phyloP scores from a whole-genome alignment of 1,139 yeast genomes.

The Spencermartinsiella ligniputridi region DNA sequence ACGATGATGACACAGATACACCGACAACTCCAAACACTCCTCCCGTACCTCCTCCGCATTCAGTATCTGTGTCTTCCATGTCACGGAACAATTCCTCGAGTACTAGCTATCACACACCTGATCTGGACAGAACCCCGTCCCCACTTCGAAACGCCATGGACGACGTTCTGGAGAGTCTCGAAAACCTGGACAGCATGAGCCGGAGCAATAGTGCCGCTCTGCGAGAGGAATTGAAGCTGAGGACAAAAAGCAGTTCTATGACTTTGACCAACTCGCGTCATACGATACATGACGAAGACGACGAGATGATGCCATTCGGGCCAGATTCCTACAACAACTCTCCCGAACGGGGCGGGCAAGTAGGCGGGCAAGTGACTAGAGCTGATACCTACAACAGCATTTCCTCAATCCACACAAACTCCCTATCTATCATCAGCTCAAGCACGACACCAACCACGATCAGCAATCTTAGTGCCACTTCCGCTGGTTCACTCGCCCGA shows the following conservation, averaged over 20 bases:
- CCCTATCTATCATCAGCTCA: slow-evolving; percentile 21
- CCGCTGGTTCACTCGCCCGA: slow-evolving; percentile 80
- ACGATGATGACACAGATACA: slow-evolving; percentile 9
- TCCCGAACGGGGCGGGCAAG: slow-evolving; percentile 8
- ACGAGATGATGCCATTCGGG: slow-evolving; percentile 24
- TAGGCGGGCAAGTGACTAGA: slow-evolving; percentile 15
- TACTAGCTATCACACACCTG: neutral
- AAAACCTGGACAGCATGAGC: slow-evolving; percentile 23
- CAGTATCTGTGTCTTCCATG: slow-evolving; percentile 13
- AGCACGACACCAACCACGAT: slow-evolving; percentile 34
- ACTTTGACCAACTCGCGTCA: neutral
- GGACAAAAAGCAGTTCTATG: neutral
- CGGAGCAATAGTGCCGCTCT: slow-evolving; percentile 13
- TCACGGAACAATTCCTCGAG: slow-evolving; percentile 2
- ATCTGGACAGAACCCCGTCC: slow-evolving; percentile 47
- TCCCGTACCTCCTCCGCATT: slow-evolving; percentile 31
- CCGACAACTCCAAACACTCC: slow-evolving; percentile 19
- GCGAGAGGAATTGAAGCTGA: neutral
- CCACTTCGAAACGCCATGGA: slow-evolving; percentile 40
- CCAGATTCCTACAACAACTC: slow-evolving; percentile 25
- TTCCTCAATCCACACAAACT: slow-evolving; percentile 25
- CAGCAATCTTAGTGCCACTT: slow-evolving; percentile 69
- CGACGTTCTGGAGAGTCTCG: slow-evolving; percentile 32
- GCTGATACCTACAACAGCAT: slow-evolving; percentile 25
- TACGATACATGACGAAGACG: slow-evolving; percentile 14